Evolutionary conservation across 2,329 filamentous ascomycete species (phyloP).

Genomic region (Botrytis byssoidea): DNA sequence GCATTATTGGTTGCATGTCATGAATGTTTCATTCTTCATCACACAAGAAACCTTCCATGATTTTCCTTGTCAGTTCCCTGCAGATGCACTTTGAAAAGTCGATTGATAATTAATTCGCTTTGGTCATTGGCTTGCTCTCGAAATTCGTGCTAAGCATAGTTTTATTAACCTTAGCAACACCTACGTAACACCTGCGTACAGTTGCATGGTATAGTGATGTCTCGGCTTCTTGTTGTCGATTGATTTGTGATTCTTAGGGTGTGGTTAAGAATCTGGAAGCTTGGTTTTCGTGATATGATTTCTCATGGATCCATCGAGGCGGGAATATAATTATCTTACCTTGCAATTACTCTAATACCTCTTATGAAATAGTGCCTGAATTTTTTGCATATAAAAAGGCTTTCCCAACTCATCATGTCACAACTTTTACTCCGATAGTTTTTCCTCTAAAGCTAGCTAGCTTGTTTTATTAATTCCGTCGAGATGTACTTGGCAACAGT

Average conservation of each 20-base stretch:
- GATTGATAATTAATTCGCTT: not conserved
- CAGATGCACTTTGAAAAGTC: not conserved
- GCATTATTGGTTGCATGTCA: not conserved
- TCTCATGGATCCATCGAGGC: not conserved
- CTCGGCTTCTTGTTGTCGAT: not conserved
- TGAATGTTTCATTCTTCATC: not conserved
- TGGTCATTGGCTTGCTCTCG: not conserved
- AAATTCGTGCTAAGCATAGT: not conserved
- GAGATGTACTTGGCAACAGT: slow-evolving; percentile 6
- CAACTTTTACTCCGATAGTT: not conserved
- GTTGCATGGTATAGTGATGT: not conserved
- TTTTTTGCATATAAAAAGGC: not conserved
- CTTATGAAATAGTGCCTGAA: not conserved
- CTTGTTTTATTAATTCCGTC: not conserved
- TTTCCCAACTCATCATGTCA: not conserved
- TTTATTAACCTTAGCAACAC: not conserved
- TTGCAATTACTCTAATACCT: not conserved
- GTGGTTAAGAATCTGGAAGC: not conserved
- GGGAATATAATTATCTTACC: not conserved
- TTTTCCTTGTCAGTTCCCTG: not conserved
- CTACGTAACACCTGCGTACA: not conserved
- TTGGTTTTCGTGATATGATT: not conserved
- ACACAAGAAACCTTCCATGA: not conserved
- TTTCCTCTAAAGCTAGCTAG: not conserved
- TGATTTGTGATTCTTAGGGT: not conserved